Evolutionary conservation across 345 rosid genomes (phyloP), one percentile per base, ranked within the genome.

Genomic region (Corchorus olitorius): DNA sequence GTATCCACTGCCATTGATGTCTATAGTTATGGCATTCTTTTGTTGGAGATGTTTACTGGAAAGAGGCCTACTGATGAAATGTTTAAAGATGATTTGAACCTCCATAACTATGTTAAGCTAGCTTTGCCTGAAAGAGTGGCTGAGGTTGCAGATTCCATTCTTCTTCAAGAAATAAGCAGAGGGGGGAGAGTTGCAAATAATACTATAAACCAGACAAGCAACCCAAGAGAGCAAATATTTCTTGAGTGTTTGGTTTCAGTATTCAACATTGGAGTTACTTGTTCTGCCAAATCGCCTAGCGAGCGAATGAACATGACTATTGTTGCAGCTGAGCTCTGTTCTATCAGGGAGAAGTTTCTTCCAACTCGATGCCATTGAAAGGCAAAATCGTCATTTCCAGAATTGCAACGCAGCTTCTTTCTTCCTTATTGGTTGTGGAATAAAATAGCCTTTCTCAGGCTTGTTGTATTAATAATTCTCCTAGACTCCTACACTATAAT

Each of bases 31-130:
- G 86, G 88, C 2, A 78, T 85, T 10, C 63, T 85, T 1, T 48
- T 81, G 64, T n/a, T 83, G 15, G 84, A 85, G 77, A 61, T 81
- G 71, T 65, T 85, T 45, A 80, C 81, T 0, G 62, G 83, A n/a
- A 74, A 73, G 70, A 49, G 59, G 5, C 84, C 86, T 34, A 85
- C 81, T 0, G 74, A 83, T 35, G 74, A 72, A 5, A 58, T 64
- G 76, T 83, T 81, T 48, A 43, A 41, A 4, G 88, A 79, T 0
- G 46, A 68, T 9, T 22, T 74, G 12, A 78, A 66, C 65, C 75
- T 83, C 4, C 84, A 71, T 43, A 66, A 41, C 49, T 73, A 49
- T 71, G 76, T 70, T 1, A 76, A 70, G 54, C 27, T 0, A 17
- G 80, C 84, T 34, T 65, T 83, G 56, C 69, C 80, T 4, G 73